Conservation (phyloP, 1,284 basidiomycete species). For the Leccinum proliferum region DNA sequence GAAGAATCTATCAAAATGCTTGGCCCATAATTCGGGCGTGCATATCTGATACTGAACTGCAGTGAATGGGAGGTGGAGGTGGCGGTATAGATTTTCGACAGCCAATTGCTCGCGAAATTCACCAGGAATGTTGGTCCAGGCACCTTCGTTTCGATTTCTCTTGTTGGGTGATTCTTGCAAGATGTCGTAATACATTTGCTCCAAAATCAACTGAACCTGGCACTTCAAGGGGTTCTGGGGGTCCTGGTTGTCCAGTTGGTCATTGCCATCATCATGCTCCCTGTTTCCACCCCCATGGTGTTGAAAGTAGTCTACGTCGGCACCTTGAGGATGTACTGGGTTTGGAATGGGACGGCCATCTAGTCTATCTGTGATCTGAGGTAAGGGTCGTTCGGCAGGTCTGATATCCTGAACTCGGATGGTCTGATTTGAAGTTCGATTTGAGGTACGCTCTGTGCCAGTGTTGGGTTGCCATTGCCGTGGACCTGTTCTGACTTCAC, state of each 20-base stretch:
- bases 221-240: neutral
- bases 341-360: neutral
- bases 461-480: neutral
- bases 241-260: neutral
- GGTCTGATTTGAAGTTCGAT: neutral
- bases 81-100: neutral
- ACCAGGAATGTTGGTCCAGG: neutral
- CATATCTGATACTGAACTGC: neutral
- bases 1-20: neutral
- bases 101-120: neutral
- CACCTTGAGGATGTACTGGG: neutral
- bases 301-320: neutral
- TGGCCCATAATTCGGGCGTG: neutral
- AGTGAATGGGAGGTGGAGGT: neutral
- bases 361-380: neutral
- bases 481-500: neutral
- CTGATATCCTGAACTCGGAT: neutral
- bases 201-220: neutral
- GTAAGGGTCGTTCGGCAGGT: neutral
- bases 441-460: neutral
- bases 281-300: neutral
- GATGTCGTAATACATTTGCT: neutral
- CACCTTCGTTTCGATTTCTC: neutral
- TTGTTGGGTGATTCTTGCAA: neutral
- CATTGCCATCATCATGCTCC: neutral